Evolutionary conservation across 352 stramenopile species (phyloP), one percentile per base, ranked within the genome.

Genomic region (Phytophthora crassamura): DNA sequence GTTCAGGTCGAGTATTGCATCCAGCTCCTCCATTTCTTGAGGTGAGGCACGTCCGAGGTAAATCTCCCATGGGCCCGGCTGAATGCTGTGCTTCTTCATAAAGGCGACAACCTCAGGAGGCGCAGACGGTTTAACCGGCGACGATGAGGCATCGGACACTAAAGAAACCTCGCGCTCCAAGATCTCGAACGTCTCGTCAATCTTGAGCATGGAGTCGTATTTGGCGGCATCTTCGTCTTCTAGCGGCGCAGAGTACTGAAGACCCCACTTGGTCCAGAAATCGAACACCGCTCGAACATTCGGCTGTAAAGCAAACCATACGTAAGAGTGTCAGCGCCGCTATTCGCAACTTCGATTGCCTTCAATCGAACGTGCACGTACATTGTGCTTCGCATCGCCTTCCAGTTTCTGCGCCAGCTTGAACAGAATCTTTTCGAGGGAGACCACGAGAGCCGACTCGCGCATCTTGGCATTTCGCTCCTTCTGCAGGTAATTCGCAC

Each of bases 201-300:
- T 77, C 39, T 75, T 77, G 35, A 77, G 69, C 42, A 93, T 82
- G 16, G 76, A 39, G 35, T 84, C 77, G 28, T 72, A 53, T 47
- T 68, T 76, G 50, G 57, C 67, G 14, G 77, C 63, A 45, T 64
- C 55, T 22, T 74, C 66, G 11, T 60, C 59, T 46, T 77, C 74
- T 42, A 77, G 51, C 8, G 78, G 77, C 7, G 63, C 71, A 35
- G 69, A 77, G 66, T 86, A 92, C 59, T 92, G 78, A 36, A 93
- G 59, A 18, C 80, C 82, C 86, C 86, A 94, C 59, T 94, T 94
- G 9, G 80, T 86, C 86, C 86, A 94, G 52, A 91, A 92, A 7
- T 91, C 84, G 34, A 92, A 88, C 11, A 94, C 83, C 18, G 83
- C 82, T 64, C 78, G 77, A 47, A 94, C 69, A 69, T 90, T 91